phyloP scores from a whole-genome alignment of 352 stramenopile genomes.

The Thraustochytrium striatum region DNA sequence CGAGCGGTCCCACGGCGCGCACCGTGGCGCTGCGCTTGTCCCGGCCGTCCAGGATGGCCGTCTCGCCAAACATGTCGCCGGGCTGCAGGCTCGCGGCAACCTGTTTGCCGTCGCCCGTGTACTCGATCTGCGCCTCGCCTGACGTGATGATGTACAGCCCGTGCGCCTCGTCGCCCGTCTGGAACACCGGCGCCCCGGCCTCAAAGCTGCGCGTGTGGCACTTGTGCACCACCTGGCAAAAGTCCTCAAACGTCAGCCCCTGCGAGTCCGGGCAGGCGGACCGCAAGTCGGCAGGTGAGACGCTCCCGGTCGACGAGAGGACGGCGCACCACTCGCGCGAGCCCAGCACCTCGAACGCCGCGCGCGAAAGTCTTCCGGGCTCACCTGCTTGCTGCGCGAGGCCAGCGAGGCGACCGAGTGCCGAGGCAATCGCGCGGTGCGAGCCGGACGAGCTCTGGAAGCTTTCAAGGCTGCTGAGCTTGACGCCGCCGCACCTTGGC shows the following conservation, averaged over 20 bases:
- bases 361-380: neutral
- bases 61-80: slow-evolving; percentile 41
- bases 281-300: neutral
- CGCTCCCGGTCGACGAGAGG: neutral
- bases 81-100: slow-evolving; percentile 4
- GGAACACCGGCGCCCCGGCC: neutral
- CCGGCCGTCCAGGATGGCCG: slow-evolving; percentile 22
- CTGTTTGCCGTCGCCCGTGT: neutral
- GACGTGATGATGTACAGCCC: slow-evolving; percentile 33
- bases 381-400: neutral
- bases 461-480: neutral
- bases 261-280: neutral
- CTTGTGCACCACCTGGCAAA: neutral
- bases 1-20: neutral
- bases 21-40: slow-evolving; percentile 38
- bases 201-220: slow-evolving; percentile 17
- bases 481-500: neutral
- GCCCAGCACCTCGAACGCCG: neutral
- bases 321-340: neutral
- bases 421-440: slow-evolving; percentile 19
- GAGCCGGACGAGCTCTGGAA: neutral
- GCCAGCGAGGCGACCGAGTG: slow-evolving; percentile 24
- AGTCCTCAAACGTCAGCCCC: slow-evolving; percentile 33
- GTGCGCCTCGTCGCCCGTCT: slow-evolving; percentile 32
- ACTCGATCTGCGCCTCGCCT: slow-evolving; percentile 19